Evolutionary conservation across 306 rosid genomes (phyloP).

Genomic region (Alnus rubra): DNA sequence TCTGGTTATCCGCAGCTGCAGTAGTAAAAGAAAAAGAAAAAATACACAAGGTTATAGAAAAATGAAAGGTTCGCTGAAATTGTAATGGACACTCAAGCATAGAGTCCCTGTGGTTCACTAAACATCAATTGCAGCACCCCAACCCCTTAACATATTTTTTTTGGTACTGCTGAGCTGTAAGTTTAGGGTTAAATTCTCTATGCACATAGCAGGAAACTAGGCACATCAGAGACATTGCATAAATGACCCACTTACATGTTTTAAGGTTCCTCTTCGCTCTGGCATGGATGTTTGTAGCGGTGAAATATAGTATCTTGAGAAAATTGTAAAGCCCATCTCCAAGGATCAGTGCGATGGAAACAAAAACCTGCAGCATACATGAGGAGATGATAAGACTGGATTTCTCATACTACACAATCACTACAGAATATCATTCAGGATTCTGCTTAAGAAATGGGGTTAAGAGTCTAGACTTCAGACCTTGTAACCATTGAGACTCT

Average conservation of each 20-base stretch:
- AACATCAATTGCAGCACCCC: slow-evolving; percentile 10
- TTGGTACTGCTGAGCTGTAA: background rate
- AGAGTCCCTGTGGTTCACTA: background rate
- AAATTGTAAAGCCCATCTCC: slow-evolving; percentile 98
- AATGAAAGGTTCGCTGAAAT: slow-evolving; percentile 12
- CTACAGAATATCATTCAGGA: background rate
- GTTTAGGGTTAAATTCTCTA: background rate
- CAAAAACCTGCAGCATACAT: slow-evolving; percentile 66
- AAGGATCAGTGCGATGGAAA: slow-evolving; percentile 87
- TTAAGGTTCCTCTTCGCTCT: slow-evolving; percentile 46
- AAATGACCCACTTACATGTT: slow-evolving; percentile 45
- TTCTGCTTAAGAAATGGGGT: slow-evolving; percentile 2
- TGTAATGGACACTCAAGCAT: background rate
- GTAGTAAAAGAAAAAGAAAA: background rate
- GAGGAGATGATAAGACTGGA: slow-evolving; percentile 21
- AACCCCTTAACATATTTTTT: background rate
- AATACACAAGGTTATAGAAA: slow-evolving; percentile 24
- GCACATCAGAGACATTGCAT: background rate
- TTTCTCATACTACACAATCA: background rate
- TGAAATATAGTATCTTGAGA: slow-evolving; percentile 72
- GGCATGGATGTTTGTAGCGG: slow-evolving; percentile 50
- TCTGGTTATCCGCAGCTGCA: slow-evolving; percentile 53
- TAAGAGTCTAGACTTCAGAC: slow-evolving; percentile 35
- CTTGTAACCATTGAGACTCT: slow-evolving; percentile 95
- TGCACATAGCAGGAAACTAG: background rate